A percentile compares a stretch with the other conserved stretches of the same genome.
Conservation (phyloP, 1,139 yeast species). For the Yamadazyma conglobata region DNA sequence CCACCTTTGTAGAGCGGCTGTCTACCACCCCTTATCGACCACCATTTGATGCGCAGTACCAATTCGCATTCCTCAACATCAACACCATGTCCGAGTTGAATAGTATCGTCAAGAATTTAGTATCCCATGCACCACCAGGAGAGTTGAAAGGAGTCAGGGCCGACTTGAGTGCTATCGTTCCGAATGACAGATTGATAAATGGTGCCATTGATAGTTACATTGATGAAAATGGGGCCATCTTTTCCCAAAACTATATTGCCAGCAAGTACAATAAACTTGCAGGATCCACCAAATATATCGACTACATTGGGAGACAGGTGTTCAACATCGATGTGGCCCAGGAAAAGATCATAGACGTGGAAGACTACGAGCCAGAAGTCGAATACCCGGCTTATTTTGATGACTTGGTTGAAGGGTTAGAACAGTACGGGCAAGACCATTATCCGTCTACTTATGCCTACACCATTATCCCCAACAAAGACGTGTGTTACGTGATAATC, state of each 20-base stretch:
- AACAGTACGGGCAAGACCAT: constrained; percentile 43
- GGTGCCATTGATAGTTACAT: constrained; percentile 29
- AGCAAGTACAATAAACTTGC: constrained; percentile 31
- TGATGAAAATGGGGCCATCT: constrained; percentile 27
- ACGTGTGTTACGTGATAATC: constrained; percentile 42
- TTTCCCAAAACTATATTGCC: constrained; percentile 32
- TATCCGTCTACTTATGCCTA: constrained; percentile 54
- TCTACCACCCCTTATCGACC: too few relatives aligned
- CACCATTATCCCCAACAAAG: constrained; percentile 36
- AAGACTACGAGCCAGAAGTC: constrained; percentile 26
- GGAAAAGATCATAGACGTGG: constrained; percentile 49
- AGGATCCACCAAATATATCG: constrained; percentile 36
- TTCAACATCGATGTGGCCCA: constrained; percentile 61
- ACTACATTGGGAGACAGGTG: constrained; percentile 38
- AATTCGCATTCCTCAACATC: too few relatives aligned
- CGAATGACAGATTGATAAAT: constrained; percentile 23
- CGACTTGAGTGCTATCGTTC: constrained; percentile 24
- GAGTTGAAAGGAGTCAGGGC: constrained; percentile 32
- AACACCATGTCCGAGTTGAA: constrained; percentile 2
- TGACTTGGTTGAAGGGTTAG: constrained; percentile 28
- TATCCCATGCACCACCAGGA: constrained; percentile 40
- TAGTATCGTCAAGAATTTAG: constrained; percentile 31
- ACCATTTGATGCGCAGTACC: too few relatives aligned
- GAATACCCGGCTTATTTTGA: constrained; percentile 29
- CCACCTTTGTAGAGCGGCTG: too few relatives aligned